phyloP scores from a whole-genome alignment of 2,329 filamentous ascomycete genomes.

The Helotiales sp. region DNA sequence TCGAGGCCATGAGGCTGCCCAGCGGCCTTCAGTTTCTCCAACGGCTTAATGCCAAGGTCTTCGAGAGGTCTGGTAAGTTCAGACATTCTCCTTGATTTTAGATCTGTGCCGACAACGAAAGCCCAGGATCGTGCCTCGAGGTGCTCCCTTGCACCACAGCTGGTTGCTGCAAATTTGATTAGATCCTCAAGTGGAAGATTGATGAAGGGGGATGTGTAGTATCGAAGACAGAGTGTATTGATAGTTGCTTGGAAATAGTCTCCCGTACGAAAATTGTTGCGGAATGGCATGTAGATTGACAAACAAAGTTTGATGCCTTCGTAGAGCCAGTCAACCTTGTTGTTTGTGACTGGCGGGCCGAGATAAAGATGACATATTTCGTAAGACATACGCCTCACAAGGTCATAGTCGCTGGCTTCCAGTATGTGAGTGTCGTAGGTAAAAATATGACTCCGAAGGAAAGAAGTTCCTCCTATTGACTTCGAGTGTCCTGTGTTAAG shows the following conservation, averaged over 20 bases:
- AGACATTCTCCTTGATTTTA: conserved; percentile 15
- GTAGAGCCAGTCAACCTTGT: conserved; percentile 22
- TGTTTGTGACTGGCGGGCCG: conserved; percentile 9
- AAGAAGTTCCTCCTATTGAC: conserved; percentile 13
- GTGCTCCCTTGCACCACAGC: conserved; percentile 18
- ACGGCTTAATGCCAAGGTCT: conserved; percentile 19
- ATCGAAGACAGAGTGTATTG: conserved; percentile 23
- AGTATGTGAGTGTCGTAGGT: conserved; percentile 25
- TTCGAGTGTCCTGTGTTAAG: conserved; percentile 6
- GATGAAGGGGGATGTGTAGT: conserved; percentile 27
- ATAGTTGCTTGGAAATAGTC: conserved; percentile 28
- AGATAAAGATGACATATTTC: conserved; percentile 25
- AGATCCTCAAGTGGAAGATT: conserved; percentile 10
- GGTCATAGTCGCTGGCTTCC: conserved; percentile 23
- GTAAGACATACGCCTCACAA: conserved; percentile 23
- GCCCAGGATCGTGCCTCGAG: conserved; percentile 16
- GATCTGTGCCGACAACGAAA: conserved; percentile 17
- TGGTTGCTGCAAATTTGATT: conserved; percentile 6
- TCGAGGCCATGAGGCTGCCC: conserved; percentile 17
- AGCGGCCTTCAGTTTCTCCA: conserved; percentile 9
- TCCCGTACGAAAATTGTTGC: conserved; percentile 18
- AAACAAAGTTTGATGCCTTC: conserved; percentile 22
- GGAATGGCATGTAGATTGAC: conserved; percentile 30
- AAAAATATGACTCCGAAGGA: conserved; percentile 25
- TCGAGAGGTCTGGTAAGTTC: conserved; percentile 19